Percentiles rank a stretch among this genome's conserved stretches.
These are phyloP conservation scores for Oryza officinalis DNA, from an alignment of 176 grass and related monocot species.

Conservation along the genomic window DNA sequence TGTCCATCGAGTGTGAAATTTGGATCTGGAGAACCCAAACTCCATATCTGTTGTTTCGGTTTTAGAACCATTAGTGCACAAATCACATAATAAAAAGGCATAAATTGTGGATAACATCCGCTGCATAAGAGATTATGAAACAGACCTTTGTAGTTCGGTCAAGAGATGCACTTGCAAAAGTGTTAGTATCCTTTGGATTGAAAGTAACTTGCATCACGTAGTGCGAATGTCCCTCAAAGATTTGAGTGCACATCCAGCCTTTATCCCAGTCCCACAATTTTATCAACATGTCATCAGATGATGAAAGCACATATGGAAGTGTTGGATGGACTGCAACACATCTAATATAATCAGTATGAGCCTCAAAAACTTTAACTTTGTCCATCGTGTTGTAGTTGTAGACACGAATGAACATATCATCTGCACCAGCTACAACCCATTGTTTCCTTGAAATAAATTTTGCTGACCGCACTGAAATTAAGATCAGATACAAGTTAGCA, in stretches of 20 bases:
- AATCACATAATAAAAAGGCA: constrained; percentile 11
- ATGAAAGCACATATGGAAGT: constrained; percentile 93
- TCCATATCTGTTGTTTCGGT: constrained; percentile 81
- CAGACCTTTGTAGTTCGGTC: constrained; percentile 95
- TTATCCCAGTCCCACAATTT: constrained; percentile 99
- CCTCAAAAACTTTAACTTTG: constrained; percentile 94
- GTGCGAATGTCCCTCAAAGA: constrained; percentile 99
- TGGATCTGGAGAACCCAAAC: constrained; percentile 97
- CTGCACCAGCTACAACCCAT: constrained; percentile 98
- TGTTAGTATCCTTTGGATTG: constrained; percentile 98
- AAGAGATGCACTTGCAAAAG: constrained; percentile 96
- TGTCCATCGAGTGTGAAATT: constrained; percentile 98
- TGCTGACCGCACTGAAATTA: constrained; percentile 82
- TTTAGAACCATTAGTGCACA: constrained; percentile 12
- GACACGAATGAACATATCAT: constrained; percentile 90
- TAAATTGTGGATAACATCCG: constrained; percentile 10
- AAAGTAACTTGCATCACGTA: constrained; percentile 99
- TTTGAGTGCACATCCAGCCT: constrained; percentile 97
- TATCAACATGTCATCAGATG: constrained; percentile 99
- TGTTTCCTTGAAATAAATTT: constrained; percentile 94
- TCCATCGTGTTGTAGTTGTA: constrained; percentile 98
- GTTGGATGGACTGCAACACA: constrained; percentile 98
- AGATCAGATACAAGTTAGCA: constrained; percentile 28
- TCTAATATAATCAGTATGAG: constrained; percentile 91
- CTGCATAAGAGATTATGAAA: constrained; percentile 3